phyloP scores from a whole-genome alignment of 2,329 filamentous ascomycete genomes.

The Epichloe sp. region DNA sequence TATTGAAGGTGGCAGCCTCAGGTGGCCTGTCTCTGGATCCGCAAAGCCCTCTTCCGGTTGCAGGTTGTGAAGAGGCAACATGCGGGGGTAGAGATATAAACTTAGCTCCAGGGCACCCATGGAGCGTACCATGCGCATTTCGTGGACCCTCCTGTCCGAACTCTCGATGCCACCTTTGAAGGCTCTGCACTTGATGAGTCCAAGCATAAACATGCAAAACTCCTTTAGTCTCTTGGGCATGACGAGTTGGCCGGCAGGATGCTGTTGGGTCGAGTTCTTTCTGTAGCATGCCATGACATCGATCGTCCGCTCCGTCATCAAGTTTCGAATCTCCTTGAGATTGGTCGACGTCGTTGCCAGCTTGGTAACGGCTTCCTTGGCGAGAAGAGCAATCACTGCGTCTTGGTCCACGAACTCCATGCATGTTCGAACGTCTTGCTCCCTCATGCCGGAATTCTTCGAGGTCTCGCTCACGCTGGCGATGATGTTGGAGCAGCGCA shows the following conservation, averaged over 20 bases:
- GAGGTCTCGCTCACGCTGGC: constrained; percentile 70
- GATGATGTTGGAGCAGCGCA: constrained; percentile 86
- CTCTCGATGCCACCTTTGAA: constrained; percentile 90
- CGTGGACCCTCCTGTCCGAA: constrained; percentile 79
- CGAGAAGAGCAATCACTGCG: constrained; percentile 74
- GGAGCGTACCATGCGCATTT: constrained; percentile 77
- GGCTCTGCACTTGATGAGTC: constrained; percentile 76
- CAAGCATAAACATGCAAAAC: constrained; percentile 90
- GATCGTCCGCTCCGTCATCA: constrained; percentile 79
- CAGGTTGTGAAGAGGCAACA: constrained; percentile 84
- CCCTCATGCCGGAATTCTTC: constrained; percentile 24
- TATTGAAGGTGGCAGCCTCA: constrained; percentile 68
- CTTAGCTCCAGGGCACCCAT: constrained; percentile 80
- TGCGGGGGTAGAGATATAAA: constrained; percentile 87
- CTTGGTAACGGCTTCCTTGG: constrained; percentile 87
- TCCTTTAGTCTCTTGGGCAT: constrained; percentile 94
- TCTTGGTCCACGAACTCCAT: constrained; percentile 96
- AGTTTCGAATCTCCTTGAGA: constrained; percentile 74
- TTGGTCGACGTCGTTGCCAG: constrained; percentile 55
- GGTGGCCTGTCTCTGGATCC: constrained; percentile 71
- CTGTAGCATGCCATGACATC: constrained; percentile 86
- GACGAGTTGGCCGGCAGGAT: constrained; percentile 84
- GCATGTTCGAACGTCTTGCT: constrained; percentile 55
- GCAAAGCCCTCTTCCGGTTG: constrained; percentile 80
- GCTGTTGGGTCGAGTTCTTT: constrained; percentile 75